phyloP scores from a whole-genome alignment of 164 flowering plant species.

The Nelumbo lutea region DNA sequence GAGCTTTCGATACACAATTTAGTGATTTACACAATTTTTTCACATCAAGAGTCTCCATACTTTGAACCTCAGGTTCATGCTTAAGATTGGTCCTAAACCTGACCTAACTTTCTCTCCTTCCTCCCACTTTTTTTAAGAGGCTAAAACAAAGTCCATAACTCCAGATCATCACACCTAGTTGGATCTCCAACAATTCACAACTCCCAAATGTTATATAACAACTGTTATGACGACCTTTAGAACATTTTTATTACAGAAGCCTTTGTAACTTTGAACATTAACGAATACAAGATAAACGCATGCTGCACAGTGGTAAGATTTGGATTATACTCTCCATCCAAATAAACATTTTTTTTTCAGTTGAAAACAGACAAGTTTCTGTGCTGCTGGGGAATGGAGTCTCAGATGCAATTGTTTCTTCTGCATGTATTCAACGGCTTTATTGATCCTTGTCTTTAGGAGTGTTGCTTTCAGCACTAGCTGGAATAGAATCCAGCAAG shows the following conservation, averaged over 20 bases:
- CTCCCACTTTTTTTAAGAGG: too few species aligned
- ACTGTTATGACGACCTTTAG: neutral
- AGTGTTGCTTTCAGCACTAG: slow-evolving; percentile 16
- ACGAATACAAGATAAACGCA: neutral
- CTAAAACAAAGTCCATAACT: too few species aligned
- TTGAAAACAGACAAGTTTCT: neutral
- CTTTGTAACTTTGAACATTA: neutral
- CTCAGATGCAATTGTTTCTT: neutral
- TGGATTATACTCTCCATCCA: neutral
- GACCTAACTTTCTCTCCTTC: too few species aligned
- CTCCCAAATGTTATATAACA: too few species aligned
- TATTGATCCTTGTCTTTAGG: neutral
- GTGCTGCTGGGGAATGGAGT: neutral
- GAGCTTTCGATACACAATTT: too few species aligned
- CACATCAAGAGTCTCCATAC: too few species aligned
- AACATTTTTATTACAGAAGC: neutral
- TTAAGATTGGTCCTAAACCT: too few species aligned
- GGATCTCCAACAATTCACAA: too few species aligned
- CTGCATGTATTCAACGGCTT: neutral
- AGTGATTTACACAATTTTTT: too few species aligned
- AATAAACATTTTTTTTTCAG: neutral
- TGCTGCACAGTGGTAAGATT: neutral
- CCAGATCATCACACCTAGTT: too few species aligned
- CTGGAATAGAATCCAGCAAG: slow-evolving; percentile 51
- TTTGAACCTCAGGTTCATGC: too few species aligned